Evolutionary conservation across 768 basidiomycete genomes (phyloP).

Genomic region (Lactarius sanguifluus): DNA sequence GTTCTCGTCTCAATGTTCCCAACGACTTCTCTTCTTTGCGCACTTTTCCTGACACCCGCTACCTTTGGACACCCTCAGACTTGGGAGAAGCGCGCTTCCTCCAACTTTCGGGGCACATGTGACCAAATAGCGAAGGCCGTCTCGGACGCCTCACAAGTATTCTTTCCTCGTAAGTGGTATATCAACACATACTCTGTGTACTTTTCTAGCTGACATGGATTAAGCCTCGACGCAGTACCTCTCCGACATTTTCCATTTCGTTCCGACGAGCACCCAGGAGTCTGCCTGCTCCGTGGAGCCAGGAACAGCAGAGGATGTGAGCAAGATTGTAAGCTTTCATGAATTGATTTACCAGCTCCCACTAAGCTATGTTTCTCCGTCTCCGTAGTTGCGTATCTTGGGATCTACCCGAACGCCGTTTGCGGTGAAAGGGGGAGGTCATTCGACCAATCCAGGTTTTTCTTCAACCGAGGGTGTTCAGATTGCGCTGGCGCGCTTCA

Average conservation of each 20-base stretch:
- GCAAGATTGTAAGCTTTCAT: constrained; percentile 22
- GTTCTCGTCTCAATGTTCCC: not conserved
- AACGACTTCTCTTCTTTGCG: not conserved
- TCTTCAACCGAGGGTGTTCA: constrained; percentile 34
- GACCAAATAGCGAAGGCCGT: not conserved
- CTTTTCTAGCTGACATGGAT: not conserved
- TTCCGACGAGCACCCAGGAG: constrained; percentile 13
- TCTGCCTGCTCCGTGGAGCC: constrained; percentile 31
- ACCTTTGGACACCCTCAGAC: not conserved
- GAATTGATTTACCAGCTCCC: not conserved
- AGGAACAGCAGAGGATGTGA: constrained; percentile 28
- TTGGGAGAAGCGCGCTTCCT: not conserved
- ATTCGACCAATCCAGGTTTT: constrained; percentile 31
- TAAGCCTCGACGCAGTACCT: constrained; percentile 18
- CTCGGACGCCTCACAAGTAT: not conserved
- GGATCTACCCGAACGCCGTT: constrained; percentile 21
- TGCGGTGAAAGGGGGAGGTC: constrained; percentile 34
- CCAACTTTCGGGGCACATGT: not conserved
- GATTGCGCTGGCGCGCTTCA: constrained; percentile 32
- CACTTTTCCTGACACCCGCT: not conserved
- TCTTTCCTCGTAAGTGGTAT: constrained; percentile 1
- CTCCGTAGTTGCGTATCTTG: constrained; percentile 16
- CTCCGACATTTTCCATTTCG: constrained; percentile 24
- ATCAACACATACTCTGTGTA: not conserved
- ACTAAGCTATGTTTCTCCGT: not conserved